phyloP scores from a whole-genome alignment of 2,329 filamentous ascomycete genomes.

The Achaetomium macrosporum region DNA sequence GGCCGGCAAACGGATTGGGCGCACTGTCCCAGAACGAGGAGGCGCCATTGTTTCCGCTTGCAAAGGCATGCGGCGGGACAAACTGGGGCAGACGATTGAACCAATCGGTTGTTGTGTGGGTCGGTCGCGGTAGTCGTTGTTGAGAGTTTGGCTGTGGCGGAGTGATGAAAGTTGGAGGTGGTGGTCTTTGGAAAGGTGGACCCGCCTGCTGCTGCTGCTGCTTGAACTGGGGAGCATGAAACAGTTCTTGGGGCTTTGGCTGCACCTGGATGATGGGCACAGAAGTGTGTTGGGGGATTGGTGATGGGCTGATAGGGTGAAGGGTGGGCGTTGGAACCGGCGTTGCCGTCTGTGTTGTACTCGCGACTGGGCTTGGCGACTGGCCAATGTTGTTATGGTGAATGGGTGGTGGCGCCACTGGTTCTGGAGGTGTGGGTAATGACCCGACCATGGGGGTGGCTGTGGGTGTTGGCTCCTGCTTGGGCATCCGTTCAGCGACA shows the following conservation, averaged over 20 bases:
- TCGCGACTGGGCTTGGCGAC: constrained; percentile 33
- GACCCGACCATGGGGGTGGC: constrained; percentile 14
- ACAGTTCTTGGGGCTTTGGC: neutral
- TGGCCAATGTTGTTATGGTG: constrained; percentile 29
- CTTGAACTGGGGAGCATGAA: neutral
- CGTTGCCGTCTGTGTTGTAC: constrained; percentile 25
- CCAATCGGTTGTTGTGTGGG: constrained; percentile 42
- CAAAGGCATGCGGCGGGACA: constrained; percentile 49
- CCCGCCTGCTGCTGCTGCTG: constrained; percentile 14
- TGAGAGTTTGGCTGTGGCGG: constrained; percentile 32
- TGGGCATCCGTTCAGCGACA: constrained; percentile 18
- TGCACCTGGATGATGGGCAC: constrained; percentile 10
- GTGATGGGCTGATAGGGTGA: constrained; percentile 23
- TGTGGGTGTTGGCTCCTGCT: constrained; percentile 15
- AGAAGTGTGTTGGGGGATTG: constrained; percentile 5
- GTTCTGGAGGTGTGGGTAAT: constrained; percentile 42
- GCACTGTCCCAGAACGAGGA: constrained; percentile 38
- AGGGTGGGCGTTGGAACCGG: constrained; percentile 34
- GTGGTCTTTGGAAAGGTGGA: constrained; percentile 13
- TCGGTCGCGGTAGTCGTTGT: constrained; percentile 39
- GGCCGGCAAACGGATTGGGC: constrained; percentile 22
- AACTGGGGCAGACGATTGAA: constrained; percentile 48
- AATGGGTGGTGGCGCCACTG: constrained; percentile 30
- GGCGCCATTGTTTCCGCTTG: constrained; percentile 34
- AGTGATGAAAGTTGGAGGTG: constrained; percentile 34